Conservation (phyloP, 768 basidiomycete species). For the Dacryopinax spathularia region DNA sequence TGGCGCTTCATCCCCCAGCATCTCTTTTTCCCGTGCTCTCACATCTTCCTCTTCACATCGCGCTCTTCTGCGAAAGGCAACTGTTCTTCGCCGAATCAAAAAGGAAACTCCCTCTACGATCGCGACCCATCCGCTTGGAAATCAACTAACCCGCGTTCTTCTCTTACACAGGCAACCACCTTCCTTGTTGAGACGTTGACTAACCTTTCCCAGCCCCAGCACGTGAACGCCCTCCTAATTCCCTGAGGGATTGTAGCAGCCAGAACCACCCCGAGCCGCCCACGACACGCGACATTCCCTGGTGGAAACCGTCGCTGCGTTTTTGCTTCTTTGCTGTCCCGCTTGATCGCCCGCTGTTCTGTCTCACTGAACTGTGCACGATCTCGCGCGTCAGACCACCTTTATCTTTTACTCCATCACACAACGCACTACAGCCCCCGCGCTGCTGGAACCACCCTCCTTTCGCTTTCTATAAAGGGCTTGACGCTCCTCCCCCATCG, state of each 20-base stretch:
- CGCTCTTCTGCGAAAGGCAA: not conserved
- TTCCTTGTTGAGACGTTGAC: not conserved
- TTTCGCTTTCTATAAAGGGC: not conserved
- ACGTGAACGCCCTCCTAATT: too few relatives aligned
- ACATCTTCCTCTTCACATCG: not conserved
- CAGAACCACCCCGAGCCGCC: not conserved
- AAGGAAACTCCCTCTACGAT: not conserved
- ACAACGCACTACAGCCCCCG: constrained; percentile 1
- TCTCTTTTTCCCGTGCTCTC: too few relatives aligned
- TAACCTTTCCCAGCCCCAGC: not conserved
- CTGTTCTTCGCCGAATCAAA: not conserved
- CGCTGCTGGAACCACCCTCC: not conserved
- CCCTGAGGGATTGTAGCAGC: not conserved
- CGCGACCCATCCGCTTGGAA: too few relatives aligned
- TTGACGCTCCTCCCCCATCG: not conserved
- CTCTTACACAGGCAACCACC: not conserved
- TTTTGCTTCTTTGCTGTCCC: not conserved
- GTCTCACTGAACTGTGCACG: not conserved
- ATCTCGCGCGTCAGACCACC: not conserved
- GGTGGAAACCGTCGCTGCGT: not conserved
- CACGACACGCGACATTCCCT: not conserved
- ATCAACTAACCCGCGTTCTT: not conserved
- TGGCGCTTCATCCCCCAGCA: constrained; percentile 1
- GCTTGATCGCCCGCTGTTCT: too few relatives aligned
- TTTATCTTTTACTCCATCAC: not conserved